A percentile compares a stretch with the other conserved stretches of the same genome.
These are phyloP conservation scores for Fusarium papillatum DNA, from an alignment of 2,329 filamentous ascomycete species.

Conservation along the genomic window DNA sequence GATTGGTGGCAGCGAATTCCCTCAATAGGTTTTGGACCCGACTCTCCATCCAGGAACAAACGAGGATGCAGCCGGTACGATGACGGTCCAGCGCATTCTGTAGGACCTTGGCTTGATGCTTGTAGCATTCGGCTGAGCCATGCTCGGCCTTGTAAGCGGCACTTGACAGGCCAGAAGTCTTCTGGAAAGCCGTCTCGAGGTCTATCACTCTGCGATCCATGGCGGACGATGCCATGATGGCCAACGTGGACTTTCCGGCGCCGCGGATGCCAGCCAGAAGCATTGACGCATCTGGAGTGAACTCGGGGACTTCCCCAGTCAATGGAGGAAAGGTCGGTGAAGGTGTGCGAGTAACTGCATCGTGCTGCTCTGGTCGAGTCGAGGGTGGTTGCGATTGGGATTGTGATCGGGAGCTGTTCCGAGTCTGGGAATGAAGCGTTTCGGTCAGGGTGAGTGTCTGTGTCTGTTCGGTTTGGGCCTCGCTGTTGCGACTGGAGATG, in stretches of 20 bases:
- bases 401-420: constrained; percentile 19
- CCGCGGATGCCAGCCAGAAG: constrained; percentile 81
- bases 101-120: constrained; percentile 73
- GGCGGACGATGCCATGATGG: constrained; percentile 80
- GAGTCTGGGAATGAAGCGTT: constrained; percentile 18
- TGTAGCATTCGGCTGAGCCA: constrained; percentile 73
- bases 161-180: constrained; percentile 72
- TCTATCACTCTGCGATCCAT: constrained; percentile 78
- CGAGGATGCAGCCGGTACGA: constrained; percentile 73
- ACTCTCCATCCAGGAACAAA: constrained; percentile 80
- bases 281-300: constrained; percentile 75
- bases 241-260: constrained; percentile 82
- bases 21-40: constrained; percentile 71
- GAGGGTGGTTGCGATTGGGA: constrained; percentile 22
- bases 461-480: constrained; percentile 29
- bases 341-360: constrained; percentile 43
- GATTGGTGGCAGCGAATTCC: constrained; percentile 74
- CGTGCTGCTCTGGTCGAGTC: constrained; percentile 29
- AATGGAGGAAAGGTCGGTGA: constrained; percentile 42
- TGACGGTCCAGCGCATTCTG: constrained; percentile 71
- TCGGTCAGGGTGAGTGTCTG: constrained; percentile 23
- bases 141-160: constrained; percentile 73
- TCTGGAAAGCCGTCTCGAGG: constrained; percentile 76
- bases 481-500: constrained; percentile 29
- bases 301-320: constrained; percentile 53